A percentile compares a stretch with the other conserved stretches of the same genome.
Conservation (phyloP, 139 green algal genomes). For the Closterium sp. region DNA sequence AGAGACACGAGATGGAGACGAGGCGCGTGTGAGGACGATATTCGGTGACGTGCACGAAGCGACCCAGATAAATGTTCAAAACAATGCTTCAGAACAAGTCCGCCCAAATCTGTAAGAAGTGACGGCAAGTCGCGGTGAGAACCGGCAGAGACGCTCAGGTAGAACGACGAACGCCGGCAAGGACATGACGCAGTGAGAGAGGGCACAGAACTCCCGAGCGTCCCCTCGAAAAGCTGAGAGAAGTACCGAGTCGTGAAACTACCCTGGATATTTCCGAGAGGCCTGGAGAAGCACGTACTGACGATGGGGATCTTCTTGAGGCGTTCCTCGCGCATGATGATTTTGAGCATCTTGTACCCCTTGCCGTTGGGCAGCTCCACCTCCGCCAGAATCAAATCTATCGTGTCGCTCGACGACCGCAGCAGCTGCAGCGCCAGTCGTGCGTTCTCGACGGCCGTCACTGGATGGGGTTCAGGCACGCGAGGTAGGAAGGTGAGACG, state of each 20-base stretch:
- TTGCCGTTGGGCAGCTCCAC: slow-evolving; percentile 39
- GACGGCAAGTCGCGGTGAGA: neutral
- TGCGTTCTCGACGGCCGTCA: slow-evolving; percentile 26
- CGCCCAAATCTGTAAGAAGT: too few relatives aligned
- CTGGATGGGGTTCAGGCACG: neutral
- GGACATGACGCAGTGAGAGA: neutral
- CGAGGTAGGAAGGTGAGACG: neutral
- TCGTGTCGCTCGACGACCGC: neutral
- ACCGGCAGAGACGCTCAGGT: neutral
- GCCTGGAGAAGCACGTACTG: slow-evolving; percentile 9
- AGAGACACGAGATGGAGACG: neutral
- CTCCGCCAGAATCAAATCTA: slow-evolving; percentile 41
- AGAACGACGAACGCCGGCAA: neutral
- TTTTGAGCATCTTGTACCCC: slow-evolving; percentile 37
- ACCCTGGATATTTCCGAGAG: neutral
- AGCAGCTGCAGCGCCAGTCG: slow-evolving; percentile 24
- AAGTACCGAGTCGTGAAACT: too few relatives aligned
- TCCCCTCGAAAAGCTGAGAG: too few relatives aligned
- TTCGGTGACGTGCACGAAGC: neutral
- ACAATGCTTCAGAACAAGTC: too few relatives aligned
- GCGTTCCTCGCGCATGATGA: slow-evolving; percentile 41
- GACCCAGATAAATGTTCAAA: neutral
- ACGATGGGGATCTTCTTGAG: slow-evolving; percentile 37
- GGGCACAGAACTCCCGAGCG: too few relatives aligned
- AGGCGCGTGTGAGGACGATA: neutral